These are phyloP conservation scores for Ophiostoma ips DNA, from an alignment of 2,329 filamentous ascomycete genomes.

Conservation along the genomic window DNA sequence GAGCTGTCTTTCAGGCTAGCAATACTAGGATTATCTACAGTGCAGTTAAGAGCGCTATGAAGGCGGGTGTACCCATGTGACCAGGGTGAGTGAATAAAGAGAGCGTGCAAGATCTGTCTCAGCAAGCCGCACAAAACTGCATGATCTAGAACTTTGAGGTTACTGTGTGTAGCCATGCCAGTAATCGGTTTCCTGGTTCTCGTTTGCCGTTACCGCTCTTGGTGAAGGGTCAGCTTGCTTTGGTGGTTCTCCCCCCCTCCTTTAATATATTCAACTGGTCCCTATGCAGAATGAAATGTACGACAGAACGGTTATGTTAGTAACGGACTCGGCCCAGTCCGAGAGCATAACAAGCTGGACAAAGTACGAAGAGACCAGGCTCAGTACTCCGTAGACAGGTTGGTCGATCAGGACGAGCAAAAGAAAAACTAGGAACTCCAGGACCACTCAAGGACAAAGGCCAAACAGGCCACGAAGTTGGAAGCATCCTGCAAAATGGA, in stretches of 20 bases:
- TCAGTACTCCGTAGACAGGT: too few relatives aligned
- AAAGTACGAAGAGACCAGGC: not conserved
- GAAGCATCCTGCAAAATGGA: too few relatives aligned
- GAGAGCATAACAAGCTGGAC: not conserved
- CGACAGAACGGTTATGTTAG: not conserved
- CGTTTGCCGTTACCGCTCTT: slow-evolving; percentile 13
- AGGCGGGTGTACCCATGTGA: not conserved
- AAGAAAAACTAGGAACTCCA: too few relatives aligned
- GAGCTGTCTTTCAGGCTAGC: too few relatives aligned
- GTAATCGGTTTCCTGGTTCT: not conserved
- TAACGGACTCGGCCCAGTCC: not conserved
- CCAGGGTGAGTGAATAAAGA: not conserved
- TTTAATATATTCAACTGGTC: not conserved
- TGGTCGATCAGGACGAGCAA: too few relatives aligned
- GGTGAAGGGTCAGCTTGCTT: slow-evolving; percentile 4
- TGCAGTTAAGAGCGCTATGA: too few relatives aligned
- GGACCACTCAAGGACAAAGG: too few relatives aligned
- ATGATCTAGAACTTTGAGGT: slow-evolving; percentile 12
- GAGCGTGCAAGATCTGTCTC: slow-evolving; percentile 12
- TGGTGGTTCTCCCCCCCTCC: not conserved
- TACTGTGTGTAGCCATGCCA: slow-evolving; percentile 5
- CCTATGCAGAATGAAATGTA: too few relatives aligned
- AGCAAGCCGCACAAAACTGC: slow-evolving; percentile 8
- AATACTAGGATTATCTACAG: too few relatives aligned
- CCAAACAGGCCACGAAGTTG: too few relatives aligned